Evolutionary conservation across 768 basidiomycete genomes (phyloP).

Genomic region (Boletus edulis): DNA sequence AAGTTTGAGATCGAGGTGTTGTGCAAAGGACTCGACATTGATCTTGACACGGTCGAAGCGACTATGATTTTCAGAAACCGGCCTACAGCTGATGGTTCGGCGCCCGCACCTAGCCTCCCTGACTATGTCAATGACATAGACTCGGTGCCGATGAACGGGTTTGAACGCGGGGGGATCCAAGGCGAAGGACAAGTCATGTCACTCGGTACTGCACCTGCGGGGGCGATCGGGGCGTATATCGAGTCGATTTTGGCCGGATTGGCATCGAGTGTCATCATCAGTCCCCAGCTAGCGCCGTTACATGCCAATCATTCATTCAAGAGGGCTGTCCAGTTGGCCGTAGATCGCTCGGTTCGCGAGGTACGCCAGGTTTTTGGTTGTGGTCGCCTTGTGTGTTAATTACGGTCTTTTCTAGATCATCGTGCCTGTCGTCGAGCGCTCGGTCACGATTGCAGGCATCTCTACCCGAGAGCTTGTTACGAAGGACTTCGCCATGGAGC

Average conservation of each 20-base stretch:
- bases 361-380: constrained; percentile 37
- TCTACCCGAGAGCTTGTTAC: constrained; percentile 93
- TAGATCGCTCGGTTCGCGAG: constrained; percentile 94
- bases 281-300: constrained; percentile 68
- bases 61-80: constrained; percentile 80
- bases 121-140: constrained; percentile 83
- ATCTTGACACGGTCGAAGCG: constrained; percentile 81
- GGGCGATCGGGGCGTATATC: constrained; percentile 71
- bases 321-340: constrained; percentile 84
- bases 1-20: constrained; percentile 99
- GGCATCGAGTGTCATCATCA: constrained; percentile 73
- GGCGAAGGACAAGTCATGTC: constrained; percentile 60
- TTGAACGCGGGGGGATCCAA: constrained; percentile 50
- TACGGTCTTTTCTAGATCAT: constrained; percentile 62
- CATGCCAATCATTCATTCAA: constrained; percentile 83
- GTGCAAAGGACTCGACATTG: constrained; percentile 88
- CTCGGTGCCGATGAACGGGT: constrained; percentile 70
- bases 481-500: constrained; percentile 94
- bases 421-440: constrained; percentile 94
- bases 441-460: constrained; percentile 97
- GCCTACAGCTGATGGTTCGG: constrained; percentile 54
- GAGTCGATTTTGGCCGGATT: constrained; percentile 76
- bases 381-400: not conserved
- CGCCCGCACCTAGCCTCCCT: constrained; percentile 56
- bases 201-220: constrained; percentile 59